Percentiles rank a stretch among this genome's conserved stretches.
These are phyloP conservation scores for Shiraia bambusicola DNA, from an alignment of 2,329 filamentous ascomycete species.

Conservation along the genomic window DNA sequence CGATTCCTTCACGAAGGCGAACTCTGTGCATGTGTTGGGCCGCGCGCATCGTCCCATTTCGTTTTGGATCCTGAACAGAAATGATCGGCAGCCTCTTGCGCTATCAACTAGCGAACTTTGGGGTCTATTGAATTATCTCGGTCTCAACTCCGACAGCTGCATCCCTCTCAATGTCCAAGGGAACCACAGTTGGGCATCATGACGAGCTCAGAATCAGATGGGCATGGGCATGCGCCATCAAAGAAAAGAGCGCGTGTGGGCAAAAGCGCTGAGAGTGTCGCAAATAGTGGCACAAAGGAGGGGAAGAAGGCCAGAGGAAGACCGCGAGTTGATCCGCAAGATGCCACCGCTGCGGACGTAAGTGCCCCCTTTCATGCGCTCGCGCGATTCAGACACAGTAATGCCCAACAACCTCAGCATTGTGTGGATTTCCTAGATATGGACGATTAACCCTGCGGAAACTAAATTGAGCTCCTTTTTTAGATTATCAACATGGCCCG, in stretches of 20 bases:
- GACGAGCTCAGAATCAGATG: conserved; percentile 38
- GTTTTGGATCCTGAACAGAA: too few species aligned
- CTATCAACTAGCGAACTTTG: too few species aligned
- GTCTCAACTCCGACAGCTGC: background rate
- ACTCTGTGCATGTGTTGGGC: too few species aligned
- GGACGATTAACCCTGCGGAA: too few species aligned
- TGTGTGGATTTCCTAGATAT: too few species aligned
- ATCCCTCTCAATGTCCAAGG: background rate
- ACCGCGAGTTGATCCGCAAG: conserved; percentile 72
- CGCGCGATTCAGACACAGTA: background rate
- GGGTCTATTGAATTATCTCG: background rate
- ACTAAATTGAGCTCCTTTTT: background rate
- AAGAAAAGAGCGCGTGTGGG: conserved; percentile 37
- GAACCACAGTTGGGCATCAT: conserved; percentile 14
- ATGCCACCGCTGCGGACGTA: conserved; percentile 77
- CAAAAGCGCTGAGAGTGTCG: conserved; percentile 28
- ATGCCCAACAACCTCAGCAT: too few species aligned
- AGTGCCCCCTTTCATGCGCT: conserved; percentile 44
- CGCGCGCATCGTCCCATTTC: too few species aligned
- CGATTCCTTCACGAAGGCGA: too few species aligned
- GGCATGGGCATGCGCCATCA: conserved; percentile 26
- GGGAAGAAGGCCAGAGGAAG: conserved; percentile 66
- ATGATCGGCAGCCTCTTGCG: too few species aligned
- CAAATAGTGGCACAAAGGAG: conserved; percentile 26
- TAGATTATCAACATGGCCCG: background rate